Evolutionary conservation across 441 rosid species (phyloP).

Genomic region (Erodium trifolium): DNA sequence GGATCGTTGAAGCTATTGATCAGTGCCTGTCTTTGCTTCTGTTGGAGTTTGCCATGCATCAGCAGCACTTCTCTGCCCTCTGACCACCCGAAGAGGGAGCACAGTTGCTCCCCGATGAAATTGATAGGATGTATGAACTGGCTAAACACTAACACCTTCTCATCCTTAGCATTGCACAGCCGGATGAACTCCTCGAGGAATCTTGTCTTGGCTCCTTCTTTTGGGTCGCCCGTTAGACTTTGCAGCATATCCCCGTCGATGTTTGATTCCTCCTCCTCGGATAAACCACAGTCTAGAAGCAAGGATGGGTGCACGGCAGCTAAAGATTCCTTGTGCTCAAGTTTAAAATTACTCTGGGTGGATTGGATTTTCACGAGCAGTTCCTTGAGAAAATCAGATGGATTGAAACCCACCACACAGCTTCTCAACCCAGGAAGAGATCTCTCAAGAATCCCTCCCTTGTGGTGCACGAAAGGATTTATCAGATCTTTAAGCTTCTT

Average conservation of each 20-base stretch:
- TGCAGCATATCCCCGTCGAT: conserved; percentile 21
- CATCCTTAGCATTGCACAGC: conserved; percentile 31
- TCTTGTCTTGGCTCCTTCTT: conserved; percentile 47
- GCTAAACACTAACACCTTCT: conserved; percentile 65
- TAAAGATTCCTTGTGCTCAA: conserved; percentile 25
- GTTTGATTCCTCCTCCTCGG: conserved; percentile 15
- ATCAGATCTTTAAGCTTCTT: conserved; percentile 31
- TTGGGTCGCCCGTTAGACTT: conserved; percentile 28
- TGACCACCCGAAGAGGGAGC: conserved; percentile 32
- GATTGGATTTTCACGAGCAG: conserved; percentile 26
- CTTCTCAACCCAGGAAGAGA: conserved; percentile 63
- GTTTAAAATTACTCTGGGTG: conserved; percentile 18
- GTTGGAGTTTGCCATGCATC: conserved; percentile 44
- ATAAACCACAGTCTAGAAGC: conserved; percentile 26
- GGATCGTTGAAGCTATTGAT: conserved; percentile 49
- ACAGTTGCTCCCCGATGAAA: conserved; percentile 38
- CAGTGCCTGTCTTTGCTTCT: conserved; percentile 34
- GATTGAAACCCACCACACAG: conserved; percentile 50
- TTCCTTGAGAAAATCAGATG: conserved; percentile 35
- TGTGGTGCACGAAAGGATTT: conserved; percentile 60
- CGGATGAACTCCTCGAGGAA: conserved; percentile 48
- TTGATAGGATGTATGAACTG: conserved; percentile 42
- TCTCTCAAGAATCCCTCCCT: conserved; percentile 45
- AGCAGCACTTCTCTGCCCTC: conserved; percentile 36
- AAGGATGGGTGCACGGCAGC: conserved; percentile 54